Evolutionary conservation across 1,139 yeast genomes (phyloP), one percentile per base, ranked within the genome.

Genomic region (Hyphopichia pseudoburtonii): DNA sequence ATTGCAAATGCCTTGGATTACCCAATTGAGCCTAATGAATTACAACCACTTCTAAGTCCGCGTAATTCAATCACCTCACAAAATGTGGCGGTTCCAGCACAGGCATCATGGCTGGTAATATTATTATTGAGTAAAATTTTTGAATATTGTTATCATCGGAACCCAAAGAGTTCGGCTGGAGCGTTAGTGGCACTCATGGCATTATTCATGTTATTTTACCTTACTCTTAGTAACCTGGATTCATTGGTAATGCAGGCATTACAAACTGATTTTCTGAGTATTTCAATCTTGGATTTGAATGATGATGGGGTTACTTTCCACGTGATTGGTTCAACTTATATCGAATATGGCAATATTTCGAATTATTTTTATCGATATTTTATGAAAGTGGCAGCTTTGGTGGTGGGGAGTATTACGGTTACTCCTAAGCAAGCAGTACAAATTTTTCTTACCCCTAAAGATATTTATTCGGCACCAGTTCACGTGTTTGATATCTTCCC

Each of bases 401-500:
- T 55, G 3, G 29, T 60, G 9, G 67, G 70, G 0, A 43, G 51
- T 2, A 46, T 65, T 2, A 44, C 50, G 3, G 46, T 65, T 6
- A 37, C 41, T 1, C 61, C 64, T 14, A 42, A 38, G n/a, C 47
- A 52, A 1, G 56, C 58, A 2, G 45, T 62, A 6, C 47, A 52
- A 17, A 25, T 64, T 3, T 54, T 44, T 28, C 52, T 53, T 14
- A 48, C 52, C 27, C 57, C 59, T 4, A 39, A 51, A 5, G 55
- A 42, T 15, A 34, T 48, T 4, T 44, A 40, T 15, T 38, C 42
- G 2, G 41, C 42, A 2, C 53, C 52, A 4, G 46, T 50, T 9
- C 67, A 64, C 40, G 43, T 61, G 26, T 42, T 56, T 9, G 56
- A 64, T 38, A 43, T 56, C 1, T 44, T 37, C 15, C 60, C 64